Evolutionary conservation across 2,329 filamentous ascomycete genomes (phyloP).

Genomic region (Aaosphaeria arxii): DNA sequence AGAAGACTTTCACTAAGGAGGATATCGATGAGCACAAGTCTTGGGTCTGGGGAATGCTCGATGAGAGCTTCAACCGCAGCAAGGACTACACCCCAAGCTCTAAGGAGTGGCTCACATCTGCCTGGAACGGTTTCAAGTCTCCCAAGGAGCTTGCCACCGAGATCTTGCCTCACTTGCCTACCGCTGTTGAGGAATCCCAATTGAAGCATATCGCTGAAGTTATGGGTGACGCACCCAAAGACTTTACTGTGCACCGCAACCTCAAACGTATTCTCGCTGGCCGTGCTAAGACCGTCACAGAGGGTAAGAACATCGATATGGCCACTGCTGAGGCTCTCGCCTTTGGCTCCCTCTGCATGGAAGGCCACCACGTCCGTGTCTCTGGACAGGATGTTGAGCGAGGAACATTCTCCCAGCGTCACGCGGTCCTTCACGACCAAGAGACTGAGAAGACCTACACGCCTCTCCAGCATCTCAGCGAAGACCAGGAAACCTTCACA

Average conservation of each 20-base stretch:
- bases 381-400: slow-evolving; percentile 99
- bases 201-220: slow-evolving; percentile 79
- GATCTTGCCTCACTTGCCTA: slow-evolving; percentile 86
- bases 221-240: slow-evolving; percentile 76
- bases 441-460: slow-evolving; percentile 91
- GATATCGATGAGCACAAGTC: slow-evolving; percentile 99
- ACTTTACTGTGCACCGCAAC: slow-evolving; percentile 89
- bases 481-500: slow-evolving; percentile 92
- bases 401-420: slow-evolving; percentile 98
- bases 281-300: slow-evolving; percentile 86
- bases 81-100: slow-evolving; percentile 96
- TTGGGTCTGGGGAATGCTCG: slow-evolving; percentile 99
- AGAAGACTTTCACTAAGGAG: slow-evolving; percentile 94
- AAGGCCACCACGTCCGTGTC: slow-evolving; percentile 95
- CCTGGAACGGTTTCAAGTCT: slow-evolving; percentile 99
- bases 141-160: slow-evolving; percentile 96
- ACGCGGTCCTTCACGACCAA: slow-evolving; percentile 96
- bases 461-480: slow-evolving; percentile 81
- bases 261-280: slow-evolving; percentile 91
- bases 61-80: slow-evolving; percentile 94
- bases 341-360: slow-evolving; percentile 84
- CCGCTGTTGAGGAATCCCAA: slow-evolving; percentile 69
- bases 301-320: slow-evolving; percentile 96
- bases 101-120: slow-evolving; percentile 97
- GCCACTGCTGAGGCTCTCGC: slow-evolving; percentile 94